Evolutionary conservation across 495 filamentous ascomycete species (phyloP).

Genomic region (Hypoxylon fragiforme): DNA sequence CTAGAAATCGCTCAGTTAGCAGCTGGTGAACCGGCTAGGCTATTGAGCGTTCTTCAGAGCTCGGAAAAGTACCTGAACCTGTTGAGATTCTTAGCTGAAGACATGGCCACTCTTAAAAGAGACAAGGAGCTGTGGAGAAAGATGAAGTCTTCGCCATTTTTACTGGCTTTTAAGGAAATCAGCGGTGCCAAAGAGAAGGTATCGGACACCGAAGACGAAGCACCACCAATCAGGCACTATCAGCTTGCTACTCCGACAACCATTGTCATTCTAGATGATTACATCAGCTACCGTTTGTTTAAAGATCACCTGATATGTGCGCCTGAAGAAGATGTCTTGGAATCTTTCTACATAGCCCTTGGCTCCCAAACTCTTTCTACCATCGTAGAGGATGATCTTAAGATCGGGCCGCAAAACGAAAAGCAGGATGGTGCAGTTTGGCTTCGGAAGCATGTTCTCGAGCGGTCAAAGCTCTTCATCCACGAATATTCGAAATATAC

Average conservation of each 20-base stretch:
- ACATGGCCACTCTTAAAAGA: slow-evolving; percentile 66
- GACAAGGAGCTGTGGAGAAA: slow-evolving; percentile 75
- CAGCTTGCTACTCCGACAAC: slow-evolving; percentile 68
- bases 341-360: slow-evolving; percentile 76
- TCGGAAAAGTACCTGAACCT: slow-evolving; percentile 84
- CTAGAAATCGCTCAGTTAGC: slow-evolving; percentile 78
- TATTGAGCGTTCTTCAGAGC: slow-evolving; percentile 76
- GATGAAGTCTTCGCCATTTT: slow-evolving; percentile 74
- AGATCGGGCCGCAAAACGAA: slow-evolving; percentile 51
- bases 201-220: slow-evolving; percentile 66
- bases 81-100: slow-evolving; percentile 74
- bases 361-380: slow-evolving; percentile 61
- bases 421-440: slow-evolving; percentile 55
- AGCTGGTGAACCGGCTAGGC: slow-evolving; percentile 73
- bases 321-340: slow-evolving; percentile 83
- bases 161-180: slow-evolving; percentile 80
- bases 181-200: slow-evolving; percentile 54
- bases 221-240: slow-evolving; percentile 73
- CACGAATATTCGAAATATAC: slow-evolving; percentile 64
- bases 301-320: slow-evolving; percentile 77
- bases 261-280: slow-evolving; percentile 84
- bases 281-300: slow-evolving; percentile 81
- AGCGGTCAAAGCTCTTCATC: slow-evolving; percentile 85
- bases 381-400: slow-evolving; percentile 63
- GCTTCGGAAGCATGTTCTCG: slow-evolving; percentile 76